These are phyloP conservation scores for Plasmopara muralis DNA, from an alignment of 352 stramenopile species.

Conservation along the genomic window DNA sequence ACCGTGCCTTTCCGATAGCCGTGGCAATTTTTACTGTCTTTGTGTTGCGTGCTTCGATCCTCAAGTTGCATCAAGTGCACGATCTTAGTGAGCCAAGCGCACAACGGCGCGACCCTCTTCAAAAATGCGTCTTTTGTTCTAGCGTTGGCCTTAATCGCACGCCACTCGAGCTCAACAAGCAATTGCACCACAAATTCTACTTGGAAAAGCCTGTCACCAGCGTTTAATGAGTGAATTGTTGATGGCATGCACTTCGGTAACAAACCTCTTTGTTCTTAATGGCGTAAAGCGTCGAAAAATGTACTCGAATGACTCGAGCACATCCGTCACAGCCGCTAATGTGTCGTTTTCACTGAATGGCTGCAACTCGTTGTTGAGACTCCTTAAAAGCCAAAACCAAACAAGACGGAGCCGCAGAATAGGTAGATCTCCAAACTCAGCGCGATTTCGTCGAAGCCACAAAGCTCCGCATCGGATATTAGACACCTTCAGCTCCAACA, in stretches of 20 bases:
- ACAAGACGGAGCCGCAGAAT: constrained; percentile 36
- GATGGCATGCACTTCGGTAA: neutral
- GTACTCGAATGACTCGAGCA: constrained; percentile 58
- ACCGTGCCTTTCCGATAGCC: constrained; percentile 3
- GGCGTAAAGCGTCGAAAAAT: constrained; percentile 49
- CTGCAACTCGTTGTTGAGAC: constrained; percentile 13
- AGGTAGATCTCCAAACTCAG: constrained; percentile 25
- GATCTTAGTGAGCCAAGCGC: constrained; percentile 49
- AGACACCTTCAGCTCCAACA: constrained; percentile 12
- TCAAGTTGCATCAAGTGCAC: constrained; percentile 49
- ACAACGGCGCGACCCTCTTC: constrained; percentile 16
- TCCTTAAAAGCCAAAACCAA: constrained; percentile 59
- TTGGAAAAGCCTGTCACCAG: constrained; percentile 36
- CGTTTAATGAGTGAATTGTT: neutral
- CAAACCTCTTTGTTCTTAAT: constrained; percentile 29
- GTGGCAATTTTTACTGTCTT: constrained; percentile 12
- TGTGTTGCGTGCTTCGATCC: constrained; percentile 17
- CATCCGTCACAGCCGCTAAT: constrained; percentile 10
- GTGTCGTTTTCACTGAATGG: neutral
- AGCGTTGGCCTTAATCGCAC: constrained; percentile 20
- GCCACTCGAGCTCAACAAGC: constrained; percentile 50
- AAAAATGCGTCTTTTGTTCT: constrained; percentile 26
- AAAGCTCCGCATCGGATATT: constrained; percentile 17
- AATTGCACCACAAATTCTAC: constrained; percentile 44
- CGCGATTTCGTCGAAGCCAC: constrained; percentile 42